These are phyloP conservation scores for Vitis hybrid DNA, from an alignment of 177 flowering plant genomes.

Conservation along the genomic window DNA sequence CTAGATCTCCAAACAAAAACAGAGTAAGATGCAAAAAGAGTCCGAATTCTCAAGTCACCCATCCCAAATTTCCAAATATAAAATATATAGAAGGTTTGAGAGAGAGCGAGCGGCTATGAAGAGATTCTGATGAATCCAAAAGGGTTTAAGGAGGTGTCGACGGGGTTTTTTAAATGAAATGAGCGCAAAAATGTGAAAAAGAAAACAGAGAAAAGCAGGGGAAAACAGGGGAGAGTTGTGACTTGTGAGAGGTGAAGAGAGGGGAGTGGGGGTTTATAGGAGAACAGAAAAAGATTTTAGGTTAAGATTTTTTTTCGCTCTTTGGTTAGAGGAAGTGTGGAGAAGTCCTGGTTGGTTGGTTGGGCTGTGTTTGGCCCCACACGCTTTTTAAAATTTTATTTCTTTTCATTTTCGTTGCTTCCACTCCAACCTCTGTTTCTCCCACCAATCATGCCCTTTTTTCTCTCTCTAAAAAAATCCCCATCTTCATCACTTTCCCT, in stretches of 20 bases:
- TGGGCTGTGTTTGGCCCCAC: conserved; percentile 26
- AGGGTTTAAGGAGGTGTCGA: not conserved
- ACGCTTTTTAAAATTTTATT: not conserved
- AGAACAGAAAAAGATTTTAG: conserved; percentile 27
- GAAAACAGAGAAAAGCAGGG: conserved; percentile 7
- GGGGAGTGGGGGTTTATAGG: conserved; percentile 25
- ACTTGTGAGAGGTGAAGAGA: not conserved
- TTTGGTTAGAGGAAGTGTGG: conserved; percentile 7
- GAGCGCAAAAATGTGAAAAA: not conserved
- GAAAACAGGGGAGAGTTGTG: not conserved
- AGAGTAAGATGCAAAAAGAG: conserved; percentile 16
- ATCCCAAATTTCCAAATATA: conserved; percentile 10
- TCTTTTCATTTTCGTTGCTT: conserved; percentile 33
- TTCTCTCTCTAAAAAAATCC: conserved; percentile 1
- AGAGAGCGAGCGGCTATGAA: conserved; percentile 38
- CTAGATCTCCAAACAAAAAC: conserved; percentile 16
- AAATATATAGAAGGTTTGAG: not conserved
- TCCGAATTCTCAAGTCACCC: conserved; percentile 19
- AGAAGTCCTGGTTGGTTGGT: conserved; percentile 28
- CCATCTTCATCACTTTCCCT: not conserved
- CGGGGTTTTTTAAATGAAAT: no score
- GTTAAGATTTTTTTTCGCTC: not conserved
- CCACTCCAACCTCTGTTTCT: conserved; percentile 34
- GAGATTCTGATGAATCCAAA: conserved; percentile 4
- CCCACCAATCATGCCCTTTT: not conserved